These are phyloP conservation scores for Rhodotorula sp. DNA, from an alignment of 1,284 basidiomycete species.

Conservation along the genomic window DNA sequence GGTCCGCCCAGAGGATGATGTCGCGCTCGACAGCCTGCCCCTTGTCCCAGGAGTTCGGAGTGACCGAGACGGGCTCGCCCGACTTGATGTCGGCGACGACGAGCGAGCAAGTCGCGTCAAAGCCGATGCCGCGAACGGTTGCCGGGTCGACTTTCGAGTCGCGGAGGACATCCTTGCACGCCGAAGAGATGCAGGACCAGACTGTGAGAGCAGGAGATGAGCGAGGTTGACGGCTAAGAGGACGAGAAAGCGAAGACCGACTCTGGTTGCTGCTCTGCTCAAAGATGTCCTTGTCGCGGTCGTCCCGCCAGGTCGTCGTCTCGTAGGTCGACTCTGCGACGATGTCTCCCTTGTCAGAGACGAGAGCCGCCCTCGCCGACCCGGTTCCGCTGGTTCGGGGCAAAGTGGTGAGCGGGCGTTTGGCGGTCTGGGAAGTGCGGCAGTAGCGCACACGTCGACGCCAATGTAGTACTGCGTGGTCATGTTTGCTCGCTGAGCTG, in stretches of 20 bases:
- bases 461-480: slow-evolving; percentile 56
- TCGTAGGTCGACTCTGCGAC: slow-evolving; percentile 74
- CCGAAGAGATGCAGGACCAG: slow-evolving; percentile 75
- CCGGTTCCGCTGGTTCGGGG: slow-evolving; percentile 69
- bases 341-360: slow-evolving; percentile 72
- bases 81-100: slow-evolving; percentile 72
- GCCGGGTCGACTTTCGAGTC: slow-evolving; percentile 64
- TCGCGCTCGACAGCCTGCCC: slow-evolving; percentile 50
- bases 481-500: background rate
- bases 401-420: too few relatives aligned
- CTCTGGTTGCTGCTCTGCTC: slow-evolving; percentile 70
- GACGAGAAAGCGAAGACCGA: slow-evolving; percentile 16
- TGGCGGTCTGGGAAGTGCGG: too few relatives aligned
- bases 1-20: slow-evolving; percentile 79
- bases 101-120: slow-evolving; percentile 95
- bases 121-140: slow-evolving; percentile 83
- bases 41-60: slow-evolving; percentile 65
- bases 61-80: slow-evolving; percentile 78
- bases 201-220: slow-evolving; percentile 49
- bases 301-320: slow-evolving; percentile 81
- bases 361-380: slow-evolving; percentile 83
- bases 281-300: slow-evolving; percentile 84
- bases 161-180: slow-evolving; percentile 69
- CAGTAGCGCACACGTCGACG: slow-evolving; percentile 58
- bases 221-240: background rate